Conservation (phyloP, 345 rosid species). For the Limnanthes douglasii region DNA sequence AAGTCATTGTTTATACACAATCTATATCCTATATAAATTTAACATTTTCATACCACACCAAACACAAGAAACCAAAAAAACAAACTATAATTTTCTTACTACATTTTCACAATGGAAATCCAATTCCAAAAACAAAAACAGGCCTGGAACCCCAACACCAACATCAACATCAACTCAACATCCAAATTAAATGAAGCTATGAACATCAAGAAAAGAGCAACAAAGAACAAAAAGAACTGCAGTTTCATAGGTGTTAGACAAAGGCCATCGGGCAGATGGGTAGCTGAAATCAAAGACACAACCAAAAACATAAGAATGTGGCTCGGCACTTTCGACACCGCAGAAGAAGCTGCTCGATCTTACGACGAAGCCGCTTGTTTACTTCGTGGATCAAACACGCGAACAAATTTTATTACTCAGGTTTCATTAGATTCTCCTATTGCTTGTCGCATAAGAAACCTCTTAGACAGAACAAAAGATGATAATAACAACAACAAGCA, state of each 20-base stretch:
- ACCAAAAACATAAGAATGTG: constrained; percentile 84
- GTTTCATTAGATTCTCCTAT: constrained; percentile 34
- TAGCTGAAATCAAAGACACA: constrained; percentile 88
- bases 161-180: no score
- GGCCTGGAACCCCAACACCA: no score
- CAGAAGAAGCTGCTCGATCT: constrained; percentile 81
- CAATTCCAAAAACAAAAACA: no score
- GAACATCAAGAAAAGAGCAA: constrained; percentile 14
- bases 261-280: constrained; percentile 91
- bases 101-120: no score
- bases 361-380: constrained; percentile 87
- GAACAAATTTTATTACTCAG: constrained; percentile 56
- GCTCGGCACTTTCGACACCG: constrained; percentile 74
- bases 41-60: no score
- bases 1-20: no score
- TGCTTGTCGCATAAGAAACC: constrained; percentile 58
- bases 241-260: constrained; percentile 83
- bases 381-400: constrained; percentile 73
- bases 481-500: constrained; percentile 9
- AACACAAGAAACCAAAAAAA: no score
- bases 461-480: constrained; percentile 50
- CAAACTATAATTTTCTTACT: no score
- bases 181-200: no score
- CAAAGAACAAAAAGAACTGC: constrained; percentile 12
- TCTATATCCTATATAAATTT: no score